Evolutionary conservation across 805 yeast genomes (phyloP), one percentile per base, ranked within the genome.

Genomic region (Starmerella bombicola): DNA sequence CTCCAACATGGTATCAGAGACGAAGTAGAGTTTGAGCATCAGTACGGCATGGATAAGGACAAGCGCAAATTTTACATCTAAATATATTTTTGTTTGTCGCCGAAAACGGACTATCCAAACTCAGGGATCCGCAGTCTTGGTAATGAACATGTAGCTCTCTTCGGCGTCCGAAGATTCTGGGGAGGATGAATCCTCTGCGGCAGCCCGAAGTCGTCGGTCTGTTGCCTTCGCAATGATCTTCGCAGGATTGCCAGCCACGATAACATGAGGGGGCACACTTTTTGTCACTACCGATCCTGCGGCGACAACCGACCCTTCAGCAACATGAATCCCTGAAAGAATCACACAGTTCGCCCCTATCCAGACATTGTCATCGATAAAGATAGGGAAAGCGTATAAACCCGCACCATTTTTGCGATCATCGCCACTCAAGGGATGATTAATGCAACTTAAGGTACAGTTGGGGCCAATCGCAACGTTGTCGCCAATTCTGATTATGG

Each of bases 21-120:
- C 51, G 97, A 88, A 55, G 69, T 81, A 21, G 95, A 84, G 55
- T 88, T 97, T 96, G 96, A 91, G 62, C 94, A 85, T 64, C 74
- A 83, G 52, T 78, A 95, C 3, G 93, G 82, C 50, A 86, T 91
- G 97, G 97, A 91, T 61, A 79, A 80, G 55, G 96, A 88, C 60
- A 88, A 86, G 76, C 77, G 78, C 63, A 85, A 83, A 72, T 88
- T 88, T 59, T 79, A 84, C 57, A 64, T 88, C 51, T 88, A 66
- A 55, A 15, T 3, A 9, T 28, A 18, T 28, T 30, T 16, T 16
- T 33, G 19, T 12, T 24, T 12, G n/a, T n/a, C n/a, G n/a, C n/a
- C n/a, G n/a, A n/a, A n/a, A n/a, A n/a, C n/a, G n/a, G n/a, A n/a
- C n/a, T n/a, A n/a, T n/a, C n/a, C n/a, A n/a, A n/a, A n/a, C n/a